These are phyloP conservation scores for Neurospora sp. DNA, from an alignment of 495 filamentous ascomycete species.

Conservation along the genomic window DNA sequence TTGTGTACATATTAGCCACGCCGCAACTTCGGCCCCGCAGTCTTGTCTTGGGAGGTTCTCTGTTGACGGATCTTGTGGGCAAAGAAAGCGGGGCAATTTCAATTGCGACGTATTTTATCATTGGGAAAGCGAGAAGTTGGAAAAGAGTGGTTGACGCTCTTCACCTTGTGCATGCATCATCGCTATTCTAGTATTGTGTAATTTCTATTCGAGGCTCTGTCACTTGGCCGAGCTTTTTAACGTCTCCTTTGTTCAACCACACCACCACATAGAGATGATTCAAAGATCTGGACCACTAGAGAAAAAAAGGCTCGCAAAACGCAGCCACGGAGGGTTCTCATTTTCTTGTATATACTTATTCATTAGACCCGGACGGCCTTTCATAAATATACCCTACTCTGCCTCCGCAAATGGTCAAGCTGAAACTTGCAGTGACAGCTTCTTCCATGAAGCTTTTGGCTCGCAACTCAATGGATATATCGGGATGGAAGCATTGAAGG, in stretches of 20 bases:
- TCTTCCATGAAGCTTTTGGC: background rate
- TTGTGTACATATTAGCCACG: background rate
- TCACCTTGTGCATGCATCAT: background rate
- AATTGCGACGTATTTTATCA: background rate
- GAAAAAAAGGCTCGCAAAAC: background rate
- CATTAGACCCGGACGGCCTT: background rate
- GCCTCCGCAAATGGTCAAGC: background rate
- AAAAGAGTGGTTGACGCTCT: background rate
- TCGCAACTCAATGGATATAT: background rate
- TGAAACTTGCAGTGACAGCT: background rate
- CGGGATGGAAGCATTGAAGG: background rate
- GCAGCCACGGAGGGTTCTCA: background rate
- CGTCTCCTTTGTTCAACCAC: background rate
- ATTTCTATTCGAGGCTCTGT: slow-evolving; percentile 20
- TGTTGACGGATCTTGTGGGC: background rate
- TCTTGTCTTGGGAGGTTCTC: slow-evolving; percentile 1
- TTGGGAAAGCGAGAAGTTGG: slow-evolving; percentile 3
- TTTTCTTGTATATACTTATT: background rate
- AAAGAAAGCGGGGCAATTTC: background rate
- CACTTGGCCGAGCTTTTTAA: background rate
- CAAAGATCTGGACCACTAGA: background rate
- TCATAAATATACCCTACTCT: background rate
- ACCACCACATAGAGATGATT: background rate
- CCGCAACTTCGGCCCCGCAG: background rate
- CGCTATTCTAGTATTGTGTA: slow-evolving; percentile 33